phyloP scores from a whole-genome alignment of 306 rosid genomes.

The Cucumis cinereus region DNA sequence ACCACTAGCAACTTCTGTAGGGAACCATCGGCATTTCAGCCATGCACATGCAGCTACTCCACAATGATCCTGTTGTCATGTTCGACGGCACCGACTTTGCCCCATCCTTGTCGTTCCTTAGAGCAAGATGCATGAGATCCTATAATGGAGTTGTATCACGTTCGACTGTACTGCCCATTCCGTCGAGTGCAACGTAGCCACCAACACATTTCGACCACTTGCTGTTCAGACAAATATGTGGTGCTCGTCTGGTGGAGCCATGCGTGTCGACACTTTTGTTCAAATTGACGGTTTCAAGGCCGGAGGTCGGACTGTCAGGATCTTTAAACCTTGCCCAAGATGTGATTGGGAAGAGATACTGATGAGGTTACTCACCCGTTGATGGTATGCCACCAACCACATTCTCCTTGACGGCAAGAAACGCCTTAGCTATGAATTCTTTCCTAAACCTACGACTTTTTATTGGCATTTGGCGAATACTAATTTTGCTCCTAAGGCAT shows the following conservation, averaged over 20 bases:
- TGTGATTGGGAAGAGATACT: constrained; percentile 74
- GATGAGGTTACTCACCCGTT: constrained; percentile 25
- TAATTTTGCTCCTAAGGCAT: neutral
- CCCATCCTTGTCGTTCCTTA: constrained; percentile 43
- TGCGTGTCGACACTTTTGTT: constrained; percentile 52
- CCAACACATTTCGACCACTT: constrained; percentile 25
- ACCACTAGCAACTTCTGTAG: constrained; percentile 41
- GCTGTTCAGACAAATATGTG: constrained; percentile 52
- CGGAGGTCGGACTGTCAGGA: constrained; percentile 37
- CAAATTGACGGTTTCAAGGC: constrained; percentile 80
- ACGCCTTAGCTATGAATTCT: constrained; percentile 67
- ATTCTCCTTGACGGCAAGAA: constrained; percentile 59
- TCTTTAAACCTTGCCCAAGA: constrained; percentile 44
- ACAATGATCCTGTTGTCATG: constrained; percentile 47
- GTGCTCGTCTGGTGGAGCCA: constrained; percentile 76
- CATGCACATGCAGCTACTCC: constrained; percentile 89
- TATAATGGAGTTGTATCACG: constrained; percentile 23
- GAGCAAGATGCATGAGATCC: constrained; percentile 30
- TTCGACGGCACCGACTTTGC: constrained; percentile 81
- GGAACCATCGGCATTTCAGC: constrained; percentile 50
- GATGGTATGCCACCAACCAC: constrained; percentile 82
- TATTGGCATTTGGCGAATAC: neutral
- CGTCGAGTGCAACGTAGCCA: constrained; percentile 26
- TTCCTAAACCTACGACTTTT: constrained; percentile 6
- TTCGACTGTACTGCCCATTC: constrained; percentile 83